Evolutionary conservation across 2,329 filamentous ascomycete species (phyloP).

Genomic region (Zymoseptoria tritici): DNA sequence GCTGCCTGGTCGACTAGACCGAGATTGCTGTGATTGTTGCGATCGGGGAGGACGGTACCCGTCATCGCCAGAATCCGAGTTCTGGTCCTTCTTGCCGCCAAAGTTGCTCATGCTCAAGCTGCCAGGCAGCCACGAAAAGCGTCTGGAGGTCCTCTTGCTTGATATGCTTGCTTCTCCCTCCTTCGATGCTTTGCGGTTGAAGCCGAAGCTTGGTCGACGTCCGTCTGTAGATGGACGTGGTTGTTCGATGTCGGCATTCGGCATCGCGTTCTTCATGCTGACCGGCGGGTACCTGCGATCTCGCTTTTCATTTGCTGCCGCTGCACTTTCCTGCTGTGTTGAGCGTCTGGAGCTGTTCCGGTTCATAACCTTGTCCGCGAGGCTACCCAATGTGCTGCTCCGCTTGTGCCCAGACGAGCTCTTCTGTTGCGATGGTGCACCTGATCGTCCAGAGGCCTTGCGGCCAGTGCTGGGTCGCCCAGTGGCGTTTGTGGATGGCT

Average conservation of each 20-base stretch:
- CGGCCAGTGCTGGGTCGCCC: constrained; percentile 33
- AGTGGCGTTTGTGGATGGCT: constrained; percentile 36
- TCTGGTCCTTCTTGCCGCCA: constrained; percentile 29
- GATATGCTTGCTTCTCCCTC: constrained; percentile 24
- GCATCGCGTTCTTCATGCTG: constrained; percentile 73
- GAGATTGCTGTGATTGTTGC: constrained; percentile 20
- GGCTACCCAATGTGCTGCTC: constrained; percentile 47
- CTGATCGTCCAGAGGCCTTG: constrained; percentile 38
- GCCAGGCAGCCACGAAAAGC: constrained; percentile 45
- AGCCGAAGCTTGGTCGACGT: constrained; percentile 44
- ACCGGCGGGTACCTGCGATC: constrained; percentile 76
- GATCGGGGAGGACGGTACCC: constrained; percentile 26
- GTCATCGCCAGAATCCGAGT: constrained; percentile 28
- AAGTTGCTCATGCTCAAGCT: constrained; percentile 42
- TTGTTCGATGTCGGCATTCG: constrained; percentile 49
- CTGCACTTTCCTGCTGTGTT: constrained; percentile 34
- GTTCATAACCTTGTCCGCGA: constrained; percentile 78
- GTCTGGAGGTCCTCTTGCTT: constrained; percentile 35
- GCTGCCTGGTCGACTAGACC: constrained; percentile 28
- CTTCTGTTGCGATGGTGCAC: constrained; percentile 54
- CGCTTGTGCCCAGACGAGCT: constrained; percentile 61
- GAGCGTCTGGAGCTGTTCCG: constrained; percentile 44
- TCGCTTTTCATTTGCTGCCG: constrained; percentile 50
- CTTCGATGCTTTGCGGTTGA: constrained; percentile 41
- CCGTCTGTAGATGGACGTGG: constrained; percentile 42